A percentile compares a stretch with the other conserved stretches of the same genome.
Conservation (phyloP, 148 eudicot genomes). For the Beta vulgaris region DNA sequence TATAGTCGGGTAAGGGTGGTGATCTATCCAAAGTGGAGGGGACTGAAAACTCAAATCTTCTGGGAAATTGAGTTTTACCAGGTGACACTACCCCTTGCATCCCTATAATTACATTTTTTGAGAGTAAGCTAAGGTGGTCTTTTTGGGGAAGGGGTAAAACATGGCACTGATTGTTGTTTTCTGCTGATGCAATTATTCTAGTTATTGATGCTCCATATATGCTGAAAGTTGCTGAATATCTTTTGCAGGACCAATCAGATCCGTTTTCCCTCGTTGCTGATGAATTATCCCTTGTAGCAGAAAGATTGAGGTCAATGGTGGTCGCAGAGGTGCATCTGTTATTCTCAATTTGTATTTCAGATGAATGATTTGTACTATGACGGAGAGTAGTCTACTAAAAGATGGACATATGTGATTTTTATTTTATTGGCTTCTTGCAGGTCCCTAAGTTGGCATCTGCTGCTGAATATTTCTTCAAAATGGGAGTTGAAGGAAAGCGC, state of each 20-base stretch:
- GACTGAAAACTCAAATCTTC: too few species aligned
- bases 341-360: slow-evolving; percentile 1
- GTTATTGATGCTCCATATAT: neutral
- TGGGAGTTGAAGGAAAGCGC: slow-evolving; percentile 93
- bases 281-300: slow-evolving; percentile 62
- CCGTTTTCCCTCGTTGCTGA: slow-evolving; percentile 90
- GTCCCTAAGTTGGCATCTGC: slow-evolving; percentile 95
- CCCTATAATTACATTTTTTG: too few species aligned
- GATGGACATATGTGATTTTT: slow-evolving; percentile 11
- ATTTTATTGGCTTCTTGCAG: slow-evolving; percentile 38
- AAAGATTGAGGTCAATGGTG: slow-evolving; percentile 83
- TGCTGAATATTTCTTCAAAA: slow-evolving; percentile 88
- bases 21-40: too few species aligned
- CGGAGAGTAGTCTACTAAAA: neutral
- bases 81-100: too few species aligned
- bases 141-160: neutral
- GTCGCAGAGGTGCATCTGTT: slow-evolving; percentile 61
- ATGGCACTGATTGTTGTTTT: too few species aligned
- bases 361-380: slow-evolving; percentile 3
- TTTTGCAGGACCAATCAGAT: slow-evolving; percentile 65
- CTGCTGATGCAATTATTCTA: too few species aligned
- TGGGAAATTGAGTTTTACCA: too few species aligned
- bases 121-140: neutral
- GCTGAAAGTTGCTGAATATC: slow-evolving; percentile 15
- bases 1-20: neutral